Percentiles rank a stretch among this genome's conserved stretches.
phyloP scores from a whole-genome alignment of 2,329 filamentous ascomycete genomes.

The Scedosporium boydii region DNA sequence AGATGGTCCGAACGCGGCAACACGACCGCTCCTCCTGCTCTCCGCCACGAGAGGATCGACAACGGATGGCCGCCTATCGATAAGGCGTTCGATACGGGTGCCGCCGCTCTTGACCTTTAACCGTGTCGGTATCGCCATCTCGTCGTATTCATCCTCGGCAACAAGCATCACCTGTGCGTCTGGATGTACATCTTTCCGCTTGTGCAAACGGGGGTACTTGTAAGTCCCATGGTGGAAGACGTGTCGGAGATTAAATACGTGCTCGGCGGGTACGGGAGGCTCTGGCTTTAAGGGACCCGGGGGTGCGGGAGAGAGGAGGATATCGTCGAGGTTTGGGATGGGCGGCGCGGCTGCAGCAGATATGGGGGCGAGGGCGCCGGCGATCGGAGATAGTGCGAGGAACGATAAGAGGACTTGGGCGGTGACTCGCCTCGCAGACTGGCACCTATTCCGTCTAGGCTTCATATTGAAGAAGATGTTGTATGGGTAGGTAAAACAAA shows the following conservation, averaged over 20 bases:
- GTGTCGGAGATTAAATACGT: slow-evolving; percentile 67
- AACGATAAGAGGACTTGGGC: slow-evolving; percentile 56
- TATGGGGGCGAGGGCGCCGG: slow-evolving; percentile 20
- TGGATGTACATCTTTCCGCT: slow-evolving; percentile 59
- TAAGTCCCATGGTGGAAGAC: slow-evolving; percentile 88
- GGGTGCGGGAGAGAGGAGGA: slow-evolving; percentile 32
- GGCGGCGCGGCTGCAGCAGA: slow-evolving; percentile 19
- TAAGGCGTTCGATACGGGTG: slow-evolving; percentile 68
- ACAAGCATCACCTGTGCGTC: slow-evolving; percentile 50
- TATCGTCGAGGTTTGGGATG: slow-evolving; percentile 29
- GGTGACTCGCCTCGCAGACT: slow-evolving; percentile 54
- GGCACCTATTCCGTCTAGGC: slow-evolving; percentile 23
- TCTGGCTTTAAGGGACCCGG: slow-evolving; percentile 28
- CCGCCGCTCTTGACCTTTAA: slow-evolving; percentile 55
- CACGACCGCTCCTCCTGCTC: slow-evolving; percentile 58
- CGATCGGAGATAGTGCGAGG: slow-evolving; percentile 46
- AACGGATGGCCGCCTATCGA: slow-evolving; percentile 64
- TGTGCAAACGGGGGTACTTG: slow-evolving; percentile 66
- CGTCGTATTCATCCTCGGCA: slow-evolving; percentile 45
- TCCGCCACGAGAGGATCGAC: slow-evolving; percentile 72
- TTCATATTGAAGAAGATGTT: slow-evolving; percentile 1
- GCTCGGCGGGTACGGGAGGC: slow-evolving; percentile 38
- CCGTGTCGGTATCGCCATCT: slow-evolving; percentile 35
- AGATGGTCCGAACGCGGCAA: slow-evolving; percentile 57
- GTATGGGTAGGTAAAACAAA: neutral